Base-by-base conservation (phyloP, 805 yeast species). In the Candida adriatica region DNA sequence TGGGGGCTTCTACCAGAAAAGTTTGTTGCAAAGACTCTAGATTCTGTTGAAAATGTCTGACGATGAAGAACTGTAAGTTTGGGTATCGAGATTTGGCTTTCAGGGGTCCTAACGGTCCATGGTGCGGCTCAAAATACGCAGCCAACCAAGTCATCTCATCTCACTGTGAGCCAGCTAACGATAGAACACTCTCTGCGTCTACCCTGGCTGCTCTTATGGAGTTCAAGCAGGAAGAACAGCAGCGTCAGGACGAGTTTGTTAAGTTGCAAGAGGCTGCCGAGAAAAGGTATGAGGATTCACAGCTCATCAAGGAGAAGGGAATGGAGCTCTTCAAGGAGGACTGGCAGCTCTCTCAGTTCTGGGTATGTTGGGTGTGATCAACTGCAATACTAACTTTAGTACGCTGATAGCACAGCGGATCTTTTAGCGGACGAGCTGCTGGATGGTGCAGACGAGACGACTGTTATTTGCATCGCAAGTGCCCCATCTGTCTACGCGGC, bases 401-500 rank as follows among this genome's bases (percentile, higher is more conserved):
- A 85, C 51, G 61, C 69, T 35, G 88, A 85, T 38, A 58, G 62
- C 3, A 87, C 96, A 1, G 87, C 95, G 0, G 68, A 66, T 31
- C 50, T 58, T 1, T 55, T 85, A 13, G 92, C 85, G 1, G 71
- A 70, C 38, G 92, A 84, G 6, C 61, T 86, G 25, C 56, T 86
- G 10, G 83, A 78, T 21, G 92, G 85, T 6, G 92, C 94, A 1
- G 81, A 78, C 43, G 68, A 68, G 33, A 66, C 70, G 23, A 82
- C 94, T 0, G 76, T 75, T 1, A 68, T 87, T 26, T 83, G 81
- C 30, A 69, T 87, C 32, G 84, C 82, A 2, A 76, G 88, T 59
- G 95, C 96, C 2, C 96, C 96, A 13, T 82, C 95, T 0, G 95
- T 85, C 4, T 87, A 79, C 58, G 94, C 94, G 1, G 92, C 90